Percentiles rank a stretch among this genome's conserved stretches.
Evolutionary conservation across 1,139 yeast genomes (phyloP).

Genomic region (Blastobotrys elegans): DNA sequence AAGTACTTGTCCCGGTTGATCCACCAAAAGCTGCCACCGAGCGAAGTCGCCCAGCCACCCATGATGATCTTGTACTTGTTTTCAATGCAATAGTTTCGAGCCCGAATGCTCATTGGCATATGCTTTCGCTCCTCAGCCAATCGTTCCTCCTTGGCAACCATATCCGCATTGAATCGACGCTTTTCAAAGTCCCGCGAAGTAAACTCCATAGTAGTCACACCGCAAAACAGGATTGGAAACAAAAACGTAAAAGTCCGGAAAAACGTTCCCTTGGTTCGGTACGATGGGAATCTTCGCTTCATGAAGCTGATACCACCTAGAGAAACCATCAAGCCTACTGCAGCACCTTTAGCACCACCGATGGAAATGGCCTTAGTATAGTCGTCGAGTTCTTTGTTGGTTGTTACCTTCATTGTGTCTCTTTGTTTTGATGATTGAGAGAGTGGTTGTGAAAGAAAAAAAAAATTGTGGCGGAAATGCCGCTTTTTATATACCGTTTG

Average conservation of each 20-base stretch:
- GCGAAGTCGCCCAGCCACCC: slow-evolving; percentile 79
- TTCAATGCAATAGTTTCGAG: slow-evolving; percentile 27
- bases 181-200: slow-evolving; percentile 33
- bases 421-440: slow-evolving; percentile 1
- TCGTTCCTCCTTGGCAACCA: slow-evolving; percentile 11
- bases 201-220: slow-evolving; percentile 33
- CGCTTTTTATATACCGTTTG: not conserved
- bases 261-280: slow-evolving; percentile 19
- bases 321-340: slow-evolving; percentile 51
- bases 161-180: not conserved
- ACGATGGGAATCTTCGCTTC: slow-evolving; percentile 11
- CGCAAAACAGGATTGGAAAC: slow-evolving; percentile 29
- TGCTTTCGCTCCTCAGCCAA: slow-evolving; percentile 12
- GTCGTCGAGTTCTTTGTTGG: slow-evolving; percentile 60
- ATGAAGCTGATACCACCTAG: slow-evolving; percentile 34
- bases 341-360: slow-evolving; percentile 63
- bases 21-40: slow-evolving; percentile 76
- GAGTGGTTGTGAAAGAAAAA: not conserved
- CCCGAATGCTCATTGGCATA: slow-evolving; percentile 11
- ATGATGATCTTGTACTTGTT: slow-evolving; percentile 74
- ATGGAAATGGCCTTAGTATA: slow-evolving; percentile 51
- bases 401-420: slow-evolving; percentile 55
- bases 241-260: slow-evolving; percentile 28
- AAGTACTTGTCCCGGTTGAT: slow-evolving; percentile 74
- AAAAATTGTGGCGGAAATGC: not conserved